Percentiles rank a stretch among this genome's conserved stretches.
These are phyloP conservation scores for Yamadazyma tumulicola DNA, from an alignment of 805 yeast species.

Conservation along the genomic window DNA sequence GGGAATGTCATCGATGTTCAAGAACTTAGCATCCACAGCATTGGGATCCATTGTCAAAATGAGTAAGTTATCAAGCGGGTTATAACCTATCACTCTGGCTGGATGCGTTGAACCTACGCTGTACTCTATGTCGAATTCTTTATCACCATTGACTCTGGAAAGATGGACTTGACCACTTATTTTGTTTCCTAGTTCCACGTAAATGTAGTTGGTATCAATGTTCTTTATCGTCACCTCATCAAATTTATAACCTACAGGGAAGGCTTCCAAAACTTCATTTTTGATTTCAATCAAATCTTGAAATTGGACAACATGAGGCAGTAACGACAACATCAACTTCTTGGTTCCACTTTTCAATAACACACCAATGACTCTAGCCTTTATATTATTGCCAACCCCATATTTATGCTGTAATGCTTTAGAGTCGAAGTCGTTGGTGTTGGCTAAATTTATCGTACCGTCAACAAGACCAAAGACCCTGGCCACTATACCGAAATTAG, in stretches of 20 bases:
- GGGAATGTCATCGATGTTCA: slow-evolving; percentile 70
- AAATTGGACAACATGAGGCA: slow-evolving; percentile 51
- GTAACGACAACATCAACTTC: slow-evolving; percentile 59
- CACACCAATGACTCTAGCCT: slow-evolving; percentile 68
- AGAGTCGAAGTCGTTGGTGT: slow-evolving; percentile 47
- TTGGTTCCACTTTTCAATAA: slow-evolving; percentile 47
- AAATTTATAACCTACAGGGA: slow-evolving; percentile 73
- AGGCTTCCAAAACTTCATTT: slow-evolving; percentile 49
- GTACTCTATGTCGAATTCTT: slow-evolving; percentile 46
- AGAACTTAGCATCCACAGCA: slow-evolving; percentile 59
- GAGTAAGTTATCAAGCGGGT: slow-evolving; percentile 61
- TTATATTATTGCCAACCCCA: slow-evolving; percentile 63
- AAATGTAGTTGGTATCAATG: slow-evolving; percentile 53
- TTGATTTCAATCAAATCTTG: slow-evolving; percentile 12
- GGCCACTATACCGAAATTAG: slow-evolving; percentile 62
- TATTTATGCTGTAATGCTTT: slow-evolving; percentile 56
- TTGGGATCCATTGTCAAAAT: slow-evolving; percentile 67
- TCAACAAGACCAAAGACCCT: slow-evolving; percentile 72
- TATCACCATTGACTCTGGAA: slow-evolving; percentile 58
- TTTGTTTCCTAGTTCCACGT: slow-evolving; percentile 54
- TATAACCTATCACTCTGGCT: slow-evolving; percentile 76
- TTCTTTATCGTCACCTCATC: slow-evolving; percentile 60
- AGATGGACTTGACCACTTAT: slow-evolving; percentile 72
- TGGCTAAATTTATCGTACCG: slow-evolving; percentile 68
- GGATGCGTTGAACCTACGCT: slow-evolving; percentile 61